phyloP scores from a whole-genome alignment of 495 filamentous ascomycete species.

The Pseudoneurospora amorphoporcata region DNA sequence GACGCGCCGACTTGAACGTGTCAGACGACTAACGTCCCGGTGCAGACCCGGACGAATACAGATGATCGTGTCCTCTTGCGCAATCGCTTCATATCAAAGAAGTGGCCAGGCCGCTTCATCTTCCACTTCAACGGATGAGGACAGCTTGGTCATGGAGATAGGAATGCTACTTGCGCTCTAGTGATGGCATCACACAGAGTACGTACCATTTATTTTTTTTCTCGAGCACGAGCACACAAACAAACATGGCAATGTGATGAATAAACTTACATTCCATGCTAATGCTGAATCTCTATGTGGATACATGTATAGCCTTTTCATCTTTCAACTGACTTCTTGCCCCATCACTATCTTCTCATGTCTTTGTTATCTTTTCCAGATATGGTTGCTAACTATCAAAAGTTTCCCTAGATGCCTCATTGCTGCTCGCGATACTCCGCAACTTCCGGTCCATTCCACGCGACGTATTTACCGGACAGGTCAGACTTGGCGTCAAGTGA shows the following conservation, averaged over 20 bases:
- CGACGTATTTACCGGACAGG: slow-evolving; percentile 65
- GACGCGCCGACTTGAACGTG: not conserved
- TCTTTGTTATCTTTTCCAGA: not conserved
- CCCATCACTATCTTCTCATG: not conserved
- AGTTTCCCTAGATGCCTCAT: not conserved
- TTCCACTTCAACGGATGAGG: not conserved
- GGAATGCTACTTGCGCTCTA: not conserved
- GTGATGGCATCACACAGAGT: slow-evolving; percentile 6
- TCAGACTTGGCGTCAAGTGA: slow-evolving; percentile 45
- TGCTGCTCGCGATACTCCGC: slow-evolving; percentile 44
- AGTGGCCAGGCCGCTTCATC: not conserved
- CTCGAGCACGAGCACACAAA: not conserved
- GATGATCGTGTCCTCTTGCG: slow-evolving; percentile 9
- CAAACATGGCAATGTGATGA: slow-evolving; percentile 18
- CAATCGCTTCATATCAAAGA: not conserved
- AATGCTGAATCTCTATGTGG: slow-evolving; percentile 71
- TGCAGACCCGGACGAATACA: slow-evolving; percentile 9
- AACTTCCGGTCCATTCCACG: slow-evolving; percentile 60
- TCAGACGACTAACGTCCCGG: not conserved
- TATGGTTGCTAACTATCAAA: slow-evolving; percentile 3
- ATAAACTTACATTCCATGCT: slow-evolving; percentile 72
- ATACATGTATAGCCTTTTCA: slow-evolving; percentile 81
- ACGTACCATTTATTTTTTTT: slow-evolving; percentile 16
- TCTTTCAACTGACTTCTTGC: slow-evolving; percentile 74
- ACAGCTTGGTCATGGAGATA: not conserved